Percentiles rank a stretch among this genome's conserved stretches.
These are phyloP conservation scores for Pyricularia pennisetigena DNA, from an alignment of 2,329 filamentous ascomycete species.

Conservation along the genomic window DNA sequence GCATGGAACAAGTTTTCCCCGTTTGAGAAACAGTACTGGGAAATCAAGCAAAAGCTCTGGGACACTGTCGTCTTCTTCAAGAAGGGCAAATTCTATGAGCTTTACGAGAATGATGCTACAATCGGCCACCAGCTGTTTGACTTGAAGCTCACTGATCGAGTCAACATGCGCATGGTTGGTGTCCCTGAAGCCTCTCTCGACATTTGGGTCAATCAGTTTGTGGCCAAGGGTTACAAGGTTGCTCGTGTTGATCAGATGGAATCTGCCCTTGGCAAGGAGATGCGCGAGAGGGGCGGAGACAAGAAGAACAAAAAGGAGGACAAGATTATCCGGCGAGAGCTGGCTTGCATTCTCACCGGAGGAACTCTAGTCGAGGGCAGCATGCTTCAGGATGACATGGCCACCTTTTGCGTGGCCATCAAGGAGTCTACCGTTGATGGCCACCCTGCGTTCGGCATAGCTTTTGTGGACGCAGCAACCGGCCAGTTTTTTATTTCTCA, in stretches of 20 bases:
- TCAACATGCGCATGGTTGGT: constrained; percentile 99
- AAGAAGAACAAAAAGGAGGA: constrained; percentile 62
- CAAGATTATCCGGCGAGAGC: constrained; percentile 85
- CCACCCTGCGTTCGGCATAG: constrained; percentile 76
- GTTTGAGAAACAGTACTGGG: constrained; percentile 98
- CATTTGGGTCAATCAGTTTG: constrained; percentile 96
- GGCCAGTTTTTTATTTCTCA: constrained; percentile 91
- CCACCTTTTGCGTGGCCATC: constrained; percentile 90
- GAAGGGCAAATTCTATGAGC: constrained; percentile 98
- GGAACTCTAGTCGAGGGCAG: constrained; percentile 90
- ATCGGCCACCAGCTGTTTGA: constrained; percentile 96
- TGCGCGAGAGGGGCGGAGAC: constrained; percentile 75
- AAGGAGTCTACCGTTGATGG: constrained; percentile 67
- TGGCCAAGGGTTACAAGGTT: constrained; percentile 96
- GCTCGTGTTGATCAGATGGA: constrained; percentile 95
- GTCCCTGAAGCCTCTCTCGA: constrained; percentile 94
- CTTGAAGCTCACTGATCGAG: constrained; percentile 91
- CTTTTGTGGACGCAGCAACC: constrained; percentile 91
- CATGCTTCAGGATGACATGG: constrained; percentile 98
- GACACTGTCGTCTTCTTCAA: constrained; percentile 99
- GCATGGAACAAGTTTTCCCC: constrained; percentile 80
- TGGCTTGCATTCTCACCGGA: constrained; percentile 82
- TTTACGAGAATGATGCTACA: constrained; percentile 96
- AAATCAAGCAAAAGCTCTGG: constrained; percentile 97
- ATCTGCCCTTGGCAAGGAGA: constrained; percentile 90